These are phyloP conservation scores for Hypoxylon sp. DNA, from an alignment of 2,329 filamentous ascomycete genomes.

Conservation along the genomic window DNA sequence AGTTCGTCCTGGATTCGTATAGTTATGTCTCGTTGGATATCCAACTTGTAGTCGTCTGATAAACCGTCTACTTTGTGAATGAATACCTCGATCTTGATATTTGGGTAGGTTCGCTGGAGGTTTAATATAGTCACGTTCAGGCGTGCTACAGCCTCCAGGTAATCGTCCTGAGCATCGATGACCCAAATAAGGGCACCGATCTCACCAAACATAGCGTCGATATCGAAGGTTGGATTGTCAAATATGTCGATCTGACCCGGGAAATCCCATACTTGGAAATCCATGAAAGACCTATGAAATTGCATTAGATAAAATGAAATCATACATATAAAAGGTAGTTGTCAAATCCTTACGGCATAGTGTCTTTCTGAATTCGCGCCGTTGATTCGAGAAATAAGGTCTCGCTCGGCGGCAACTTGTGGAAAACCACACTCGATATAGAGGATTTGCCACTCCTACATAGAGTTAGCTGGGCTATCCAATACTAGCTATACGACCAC, in stretches of 20 bases:
- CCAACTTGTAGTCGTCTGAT: constrained; percentile 94
- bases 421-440: constrained; percentile 98
- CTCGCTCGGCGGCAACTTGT: constrained; percentile 96
- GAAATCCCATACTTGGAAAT: constrained; percentile 98
- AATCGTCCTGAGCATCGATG: constrained; percentile 98
- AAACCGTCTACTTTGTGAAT: constrained; percentile 99
- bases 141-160: constrained; percentile 88
- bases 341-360: constrained; percentile 82
- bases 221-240: constrained; percentile 88
- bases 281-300: constrained; percentile 88
- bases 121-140: constrained; percentile 92
- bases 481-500: constrained; percentile 45
- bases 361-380: constrained; percentile 92
- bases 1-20: constrained; percentile 97
- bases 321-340: background rate
- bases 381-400: constrained; percentile 97
- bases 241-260: constrained; percentile 93
- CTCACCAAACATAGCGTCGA: constrained; percentile 93
- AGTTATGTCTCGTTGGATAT: constrained; percentile 96
- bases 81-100: constrained; percentile 98
- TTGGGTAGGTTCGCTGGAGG: constrained; percentile 88
- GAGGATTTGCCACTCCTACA: constrained; percentile 96
- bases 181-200: constrained; percentile 98
- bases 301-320: constrained; percentile 41
- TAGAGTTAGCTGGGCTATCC: constrained; percentile 37